These are phyloP conservation scores for Elsinoe batatas DNA, from an alignment of 2,329 filamentous ascomycete genomes.

Conservation along the genomic window DNA sequence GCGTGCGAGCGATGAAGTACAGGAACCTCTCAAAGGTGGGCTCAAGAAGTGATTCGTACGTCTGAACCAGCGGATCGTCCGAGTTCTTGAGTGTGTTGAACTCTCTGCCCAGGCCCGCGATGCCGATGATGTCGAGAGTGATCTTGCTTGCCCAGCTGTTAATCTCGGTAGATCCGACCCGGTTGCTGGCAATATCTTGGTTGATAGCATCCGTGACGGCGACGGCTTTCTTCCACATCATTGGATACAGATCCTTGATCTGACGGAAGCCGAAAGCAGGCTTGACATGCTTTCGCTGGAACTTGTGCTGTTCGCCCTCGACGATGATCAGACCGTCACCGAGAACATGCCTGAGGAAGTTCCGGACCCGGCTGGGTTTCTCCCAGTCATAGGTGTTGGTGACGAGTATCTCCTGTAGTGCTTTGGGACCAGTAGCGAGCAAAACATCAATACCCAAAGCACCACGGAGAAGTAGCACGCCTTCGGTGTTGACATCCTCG, in stretches of 20 bases:
- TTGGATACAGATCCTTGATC: slow-evolving; percentile 71
- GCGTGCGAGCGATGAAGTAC: not conserved
- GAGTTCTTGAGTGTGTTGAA: slow-evolving; percentile 33
- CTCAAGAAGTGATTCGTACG: slow-evolving; percentile 30
- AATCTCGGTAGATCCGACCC: slow-evolving; percentile 28
- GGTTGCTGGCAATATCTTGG: slow-evolving; percentile 35
- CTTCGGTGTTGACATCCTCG: slow-evolving; percentile 1
- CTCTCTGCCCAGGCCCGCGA: slow-evolving; percentile 37
- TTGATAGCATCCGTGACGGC: slow-evolving; percentile 58
- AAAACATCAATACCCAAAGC: slow-evolving; percentile 17
- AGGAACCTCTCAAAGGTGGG: slow-evolving; percentile 37
- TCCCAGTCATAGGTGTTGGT: slow-evolving; percentile 46
- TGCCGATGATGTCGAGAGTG: slow-evolving; percentile 38
- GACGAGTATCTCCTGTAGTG: slow-evolving; percentile 43
- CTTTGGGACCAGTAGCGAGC: slow-evolving; percentile 30
- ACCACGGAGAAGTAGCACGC: not conserved
- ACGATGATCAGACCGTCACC: slow-evolving; percentile 43
- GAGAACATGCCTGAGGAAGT: slow-evolving; percentile 39
- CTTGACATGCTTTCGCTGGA: slow-evolving; percentile 60
- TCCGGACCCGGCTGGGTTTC: slow-evolving; percentile 35
- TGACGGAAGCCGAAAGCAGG: slow-evolving; percentile 81
- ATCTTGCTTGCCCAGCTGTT: slow-evolving; percentile 36
- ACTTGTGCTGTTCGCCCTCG: slow-evolving; percentile 42
- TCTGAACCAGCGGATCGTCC: slow-evolving; percentile 31
- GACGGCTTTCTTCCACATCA: slow-evolving; percentile 70